Evolutionary conservation across 148 eudicot species (phyloP), one percentile per base, ranked within the genome.

Genomic region (Selenicereus undatus): DNA sequence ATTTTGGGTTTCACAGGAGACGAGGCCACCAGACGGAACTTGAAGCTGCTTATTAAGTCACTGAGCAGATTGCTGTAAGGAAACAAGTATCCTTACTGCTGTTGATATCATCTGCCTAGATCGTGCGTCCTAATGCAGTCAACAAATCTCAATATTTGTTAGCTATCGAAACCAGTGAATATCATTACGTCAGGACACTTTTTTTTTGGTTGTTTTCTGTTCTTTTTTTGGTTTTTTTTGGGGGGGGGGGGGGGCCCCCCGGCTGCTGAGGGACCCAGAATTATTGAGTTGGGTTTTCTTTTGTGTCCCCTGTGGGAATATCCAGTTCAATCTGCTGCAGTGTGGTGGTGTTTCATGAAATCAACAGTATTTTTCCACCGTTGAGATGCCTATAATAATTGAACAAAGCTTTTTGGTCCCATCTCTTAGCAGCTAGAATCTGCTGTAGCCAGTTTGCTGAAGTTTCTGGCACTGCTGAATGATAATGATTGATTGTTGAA

Each of bases 1-100:
- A 87, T 95, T 66, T 78, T 93, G 89, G 97, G 96, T 82, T 93
- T 95, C 84, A 95, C 98, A 5, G 97, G 98, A 45, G 98, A 95
- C 78, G 98, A 93, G 86, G 90, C 97, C 74, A 93, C 98, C 8
- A 86, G 96, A 81, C 86, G 76, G 82, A 92, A 93, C 81, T 86
- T 95, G 79, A 95, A 95, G 84, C 81, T 89, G 79, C 94, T 95
- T 76, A 95, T 95, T 65, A 95, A 93, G 88, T 93, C 98, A 71
- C 89, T 95, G 88, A 95, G 98, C 89, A 89, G 98, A 87, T 81
- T 95, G 56, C 76, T 93, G 80, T 93, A 90, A 90, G 76, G 77
- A 20, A 32, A 75, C 29, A n/a, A 30, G 62, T 36, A 32, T 50
- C 32, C 16, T 35, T 56, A 3, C 5, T 18, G 50, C 22, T 56